phyloP scores from a whole-genome alignment of 1,139 yeast genomes.

The Blastobotrys illinoisensis region DNA sequence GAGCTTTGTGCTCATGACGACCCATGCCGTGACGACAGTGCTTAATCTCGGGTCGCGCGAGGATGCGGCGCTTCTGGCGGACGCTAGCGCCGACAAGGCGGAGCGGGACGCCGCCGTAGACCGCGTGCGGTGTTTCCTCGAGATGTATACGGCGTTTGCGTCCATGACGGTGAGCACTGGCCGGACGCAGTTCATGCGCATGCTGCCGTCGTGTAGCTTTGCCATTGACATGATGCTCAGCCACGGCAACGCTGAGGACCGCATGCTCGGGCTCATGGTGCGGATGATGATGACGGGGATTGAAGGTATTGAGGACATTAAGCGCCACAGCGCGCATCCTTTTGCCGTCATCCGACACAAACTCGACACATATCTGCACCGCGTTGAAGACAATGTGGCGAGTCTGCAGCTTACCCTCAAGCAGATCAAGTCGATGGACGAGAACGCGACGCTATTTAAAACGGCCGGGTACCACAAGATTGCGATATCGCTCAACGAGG shows the following conservation, averaged over 20 bases:
- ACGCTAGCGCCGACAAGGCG: neutral
- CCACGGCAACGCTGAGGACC: neutral
- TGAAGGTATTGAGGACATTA: neutral
- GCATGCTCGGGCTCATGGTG: neutral
- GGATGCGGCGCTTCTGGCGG: neutral
- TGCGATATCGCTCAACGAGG: neutral
- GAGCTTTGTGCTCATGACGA: neutral
- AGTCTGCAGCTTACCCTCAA: neutral
- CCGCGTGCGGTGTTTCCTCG: neutral
- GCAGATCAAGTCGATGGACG: neutral
- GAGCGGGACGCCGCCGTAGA: neutral
- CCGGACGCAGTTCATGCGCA: neutral
- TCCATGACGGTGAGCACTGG: neutral
- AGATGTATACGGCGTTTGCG: neutral
- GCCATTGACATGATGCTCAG: neutral
- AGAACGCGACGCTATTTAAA: neutral
- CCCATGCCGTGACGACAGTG: neutral
- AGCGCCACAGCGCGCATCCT: neutral
- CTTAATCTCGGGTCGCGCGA: conserved; percentile 1
- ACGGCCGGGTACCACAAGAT: neutral
- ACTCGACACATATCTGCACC: neutral
- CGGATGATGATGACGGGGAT: neutral
- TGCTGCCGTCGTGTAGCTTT: neutral
- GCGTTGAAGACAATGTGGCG: neutral
- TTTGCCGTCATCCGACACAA: neutral